A percentile compares a stretch with the other conserved stretches of the same genome.
Evolutionary conservation across 345 rosid genomes (phyloP).

Genomic region (Lepidium didymum): DNA sequence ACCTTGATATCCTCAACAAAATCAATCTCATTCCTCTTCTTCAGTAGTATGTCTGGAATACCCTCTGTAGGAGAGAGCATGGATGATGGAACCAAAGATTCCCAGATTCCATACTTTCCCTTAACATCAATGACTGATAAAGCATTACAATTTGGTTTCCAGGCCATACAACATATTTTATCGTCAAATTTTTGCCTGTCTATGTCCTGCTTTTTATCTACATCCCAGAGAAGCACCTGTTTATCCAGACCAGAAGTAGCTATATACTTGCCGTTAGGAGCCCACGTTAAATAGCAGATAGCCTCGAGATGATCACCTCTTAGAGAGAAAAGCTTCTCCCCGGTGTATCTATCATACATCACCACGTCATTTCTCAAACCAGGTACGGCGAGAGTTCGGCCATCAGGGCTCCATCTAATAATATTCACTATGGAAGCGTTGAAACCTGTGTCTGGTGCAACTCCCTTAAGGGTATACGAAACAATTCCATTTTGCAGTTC

Average conservation of each 20-base stretch:
- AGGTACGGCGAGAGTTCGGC: constrained; percentile 78
- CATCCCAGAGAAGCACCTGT: constrained; percentile 89
- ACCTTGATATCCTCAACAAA: constrained; percentile 68
- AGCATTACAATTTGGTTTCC: constrained; percentile 89
- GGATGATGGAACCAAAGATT: constrained; percentile 80
- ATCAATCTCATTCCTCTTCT: constrained; percentile 62
- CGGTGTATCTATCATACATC: constrained; percentile 89
- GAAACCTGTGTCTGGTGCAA: constrained; percentile 59
- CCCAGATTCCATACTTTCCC: constrained; percentile 90
- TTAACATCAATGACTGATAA: constrained; percentile 72
- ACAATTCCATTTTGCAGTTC: constrained; percentile 67
- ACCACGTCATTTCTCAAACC: constrained; percentile 82
- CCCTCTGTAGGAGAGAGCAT: constrained; percentile 83
- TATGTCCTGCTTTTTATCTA: constrained; percentile 73
- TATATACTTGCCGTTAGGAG: constrained; percentile 91
- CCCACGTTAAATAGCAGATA: constrained; percentile 74
- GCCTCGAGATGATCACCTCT: constrained; percentile 77
- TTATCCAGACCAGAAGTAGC: constrained; percentile 85
- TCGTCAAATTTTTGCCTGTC: constrained; percentile 81
- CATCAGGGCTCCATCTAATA: constrained; percentile 93
- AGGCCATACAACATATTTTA: constrained; percentile 71
- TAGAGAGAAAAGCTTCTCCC: constrained; percentile 72
- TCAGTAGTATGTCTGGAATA: constrained; percentile 49
- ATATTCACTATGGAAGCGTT: constrained; percentile 55
- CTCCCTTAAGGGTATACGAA: constrained; percentile 52